These are phyloP conservation scores for Sphaerulina vaccinii DNA, from an alignment of 2,329 filamentous ascomycete genomes.

Conservation along the genomic window DNA sequence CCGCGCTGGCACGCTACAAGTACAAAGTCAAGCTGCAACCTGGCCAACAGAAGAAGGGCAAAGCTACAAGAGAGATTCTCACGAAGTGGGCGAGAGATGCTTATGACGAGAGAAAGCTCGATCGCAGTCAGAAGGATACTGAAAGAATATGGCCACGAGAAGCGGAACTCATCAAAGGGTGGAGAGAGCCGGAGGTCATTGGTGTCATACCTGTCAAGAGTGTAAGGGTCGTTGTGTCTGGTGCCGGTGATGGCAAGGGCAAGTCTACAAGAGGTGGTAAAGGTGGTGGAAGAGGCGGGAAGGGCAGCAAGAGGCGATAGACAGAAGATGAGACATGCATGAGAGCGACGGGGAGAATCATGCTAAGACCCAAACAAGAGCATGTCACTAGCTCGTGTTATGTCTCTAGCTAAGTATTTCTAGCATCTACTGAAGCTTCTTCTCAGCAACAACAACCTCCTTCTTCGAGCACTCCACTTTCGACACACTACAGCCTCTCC, in stretches of 20 bases:
- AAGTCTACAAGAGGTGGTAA: slow-evolving; percentile 37
- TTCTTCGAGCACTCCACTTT: no score
- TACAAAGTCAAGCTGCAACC: slow-evolving; percentile 96
- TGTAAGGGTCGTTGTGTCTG: slow-evolving; percentile 73
- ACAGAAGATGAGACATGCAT: neutral
- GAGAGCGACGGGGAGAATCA: no score
- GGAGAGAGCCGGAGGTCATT: slow-evolving; percentile 79
- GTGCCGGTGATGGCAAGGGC: slow-evolving; percentile 42
- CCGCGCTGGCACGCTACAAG: slow-evolving; percentile 69
- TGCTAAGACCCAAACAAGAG: no score
- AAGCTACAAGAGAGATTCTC: slow-evolving; percentile 88
- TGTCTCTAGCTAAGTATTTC: no score
- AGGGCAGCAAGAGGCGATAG: slow-evolving; percentile 22
- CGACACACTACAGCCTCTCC: no score
- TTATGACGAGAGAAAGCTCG: slow-evolving; percentile 46
- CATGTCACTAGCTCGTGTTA: no score
- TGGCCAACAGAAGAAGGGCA: slow-evolving; percentile 86
- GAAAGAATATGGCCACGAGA: slow-evolving; percentile 84
- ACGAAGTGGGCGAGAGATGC: slow-evolving; percentile 72
- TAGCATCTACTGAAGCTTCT: no score
- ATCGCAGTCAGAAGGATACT: slow-evolving; percentile 50
- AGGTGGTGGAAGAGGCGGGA: slow-evolving; percentile 23
- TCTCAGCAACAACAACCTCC: no score
- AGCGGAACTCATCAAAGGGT: slow-evolving; percentile 75
- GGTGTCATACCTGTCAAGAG: slow-evolving; percentile 79